A percentile compares a stretch with the other conserved stretches of the same genome.
These are phyloP conservation scores for Chalciporus sp. DNA, from an alignment of 1,284 basidiomycete species.

Conservation along the genomic window DNA sequence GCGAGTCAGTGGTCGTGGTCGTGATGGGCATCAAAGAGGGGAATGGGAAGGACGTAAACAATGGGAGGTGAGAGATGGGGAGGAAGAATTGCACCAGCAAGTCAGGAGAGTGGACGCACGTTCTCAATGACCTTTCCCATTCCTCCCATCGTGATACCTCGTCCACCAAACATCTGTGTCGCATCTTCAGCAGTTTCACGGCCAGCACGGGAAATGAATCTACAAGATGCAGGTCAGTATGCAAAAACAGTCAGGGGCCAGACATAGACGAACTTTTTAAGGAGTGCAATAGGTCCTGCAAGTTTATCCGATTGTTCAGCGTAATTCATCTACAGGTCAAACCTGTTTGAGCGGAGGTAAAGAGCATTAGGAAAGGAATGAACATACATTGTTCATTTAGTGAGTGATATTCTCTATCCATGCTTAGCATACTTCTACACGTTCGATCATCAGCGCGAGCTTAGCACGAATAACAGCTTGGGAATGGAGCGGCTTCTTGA, in stretches of 20 bases:
- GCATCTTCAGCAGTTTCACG: slow-evolving; percentile 76
- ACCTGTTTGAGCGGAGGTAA: neutral
- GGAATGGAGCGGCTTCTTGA: slow-evolving; percentile 86
- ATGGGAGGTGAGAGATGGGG: neutral
- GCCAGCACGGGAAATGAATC: slow-evolving; percentile 66
- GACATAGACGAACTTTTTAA: slow-evolving; percentile 59
- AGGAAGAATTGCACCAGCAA: neutral
- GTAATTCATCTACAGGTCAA: slow-evolving; percentile 65
- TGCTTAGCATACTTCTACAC: slow-evolving; percentile 84
- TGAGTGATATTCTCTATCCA: slow-evolving; percentile 90
- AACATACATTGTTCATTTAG: slow-evolving; percentile 88
- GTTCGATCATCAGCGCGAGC: slow-evolving; percentile 86
- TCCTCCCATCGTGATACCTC: slow-evolving; percentile 61
- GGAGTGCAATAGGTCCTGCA: slow-evolving; percentile 71
- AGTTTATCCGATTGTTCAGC: slow-evolving; percentile 77
- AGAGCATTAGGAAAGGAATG: neutral
- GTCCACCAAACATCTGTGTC: slow-evolving; percentile 64
- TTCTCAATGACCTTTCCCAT: slow-evolving; percentile 69
- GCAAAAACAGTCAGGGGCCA: neutral
- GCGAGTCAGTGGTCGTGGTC: neutral
- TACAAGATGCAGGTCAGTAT: slow-evolving; percentile 29
- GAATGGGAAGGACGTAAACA: neutral
- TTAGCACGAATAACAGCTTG: slow-evolving; percentile 93
- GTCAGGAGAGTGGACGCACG: slow-evolving; percentile 37
- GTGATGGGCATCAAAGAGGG: neutral